Conservation (phyloP, 805 yeast species). For the Barnettozyma vustinii region DNA sequence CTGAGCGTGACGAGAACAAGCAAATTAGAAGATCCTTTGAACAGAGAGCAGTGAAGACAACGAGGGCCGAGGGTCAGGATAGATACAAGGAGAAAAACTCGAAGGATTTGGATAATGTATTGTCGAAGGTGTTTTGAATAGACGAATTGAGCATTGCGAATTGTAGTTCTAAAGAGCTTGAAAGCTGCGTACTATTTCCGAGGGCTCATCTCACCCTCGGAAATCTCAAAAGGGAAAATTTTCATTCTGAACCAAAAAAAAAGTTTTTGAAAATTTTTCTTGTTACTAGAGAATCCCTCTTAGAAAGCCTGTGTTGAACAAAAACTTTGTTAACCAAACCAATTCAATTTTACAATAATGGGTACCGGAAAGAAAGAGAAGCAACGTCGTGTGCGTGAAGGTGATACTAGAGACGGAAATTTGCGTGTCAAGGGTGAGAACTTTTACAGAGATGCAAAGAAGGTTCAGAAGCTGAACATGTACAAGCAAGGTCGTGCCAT, state of each 20-base stretch:
- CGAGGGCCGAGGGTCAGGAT: slow-evolving; percentile 57
- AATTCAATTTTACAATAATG: slow-evolving; percentile 39
- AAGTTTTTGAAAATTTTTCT: slow-evolving; percentile 2
- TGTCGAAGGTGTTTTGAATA: slow-evolving; percentile 23
- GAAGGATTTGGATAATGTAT: slow-evolving; percentile 33
- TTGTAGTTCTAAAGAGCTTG: too few species aligned
- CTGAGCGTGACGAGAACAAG: slow-evolving; percentile 27
- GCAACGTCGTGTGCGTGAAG: slow-evolving; percentile 77
- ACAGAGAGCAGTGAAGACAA: slow-evolving; percentile 64
- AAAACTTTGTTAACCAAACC: neutral
- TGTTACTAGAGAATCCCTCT: neutral
- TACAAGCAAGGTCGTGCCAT: slow-evolving; percentile 87
- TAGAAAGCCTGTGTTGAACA: neutral
- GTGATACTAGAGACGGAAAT: slow-evolving; percentile 81
- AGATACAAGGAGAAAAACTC: slow-evolving; percentile 37
- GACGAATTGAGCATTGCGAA: neutral
- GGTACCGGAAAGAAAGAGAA: slow-evolving; percentile 93
- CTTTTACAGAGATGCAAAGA: slow-evolving; percentile 91
- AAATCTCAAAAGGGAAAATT: neutral
- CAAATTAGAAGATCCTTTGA: slow-evolving; percentile 55
- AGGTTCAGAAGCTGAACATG: slow-evolving; percentile 86
- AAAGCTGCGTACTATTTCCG: neutral
- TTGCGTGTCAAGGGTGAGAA: slow-evolving; percentile 94
- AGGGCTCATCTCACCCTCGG: neutral
- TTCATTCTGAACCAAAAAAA: slow-evolving; percentile 1